These are phyloP conservation scores for Herpetomonas samuelpessoai DNA, from an alignment of 208 protist species.

Conservation along the genomic window DNA sequence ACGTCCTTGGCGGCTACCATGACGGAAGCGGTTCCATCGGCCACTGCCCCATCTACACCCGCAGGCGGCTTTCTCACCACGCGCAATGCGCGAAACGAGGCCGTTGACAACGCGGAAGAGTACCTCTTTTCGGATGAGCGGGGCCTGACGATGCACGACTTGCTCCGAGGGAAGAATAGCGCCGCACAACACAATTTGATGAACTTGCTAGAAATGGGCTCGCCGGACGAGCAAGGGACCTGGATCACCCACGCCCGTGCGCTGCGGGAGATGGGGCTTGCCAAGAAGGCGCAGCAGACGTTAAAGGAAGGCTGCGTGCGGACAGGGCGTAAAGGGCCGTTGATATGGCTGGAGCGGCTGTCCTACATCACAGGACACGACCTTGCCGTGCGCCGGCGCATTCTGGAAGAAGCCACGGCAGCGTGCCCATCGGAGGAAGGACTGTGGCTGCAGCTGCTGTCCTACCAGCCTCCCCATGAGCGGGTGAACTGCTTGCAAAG, in stretches of 20 bases:
- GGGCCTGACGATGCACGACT: conserved; percentile 63
- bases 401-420: conserved; percentile 68
- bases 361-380: conserved; percentile 27
- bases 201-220: conserved; percentile 72
- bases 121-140: conserved; percentile 73
- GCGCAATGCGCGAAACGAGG: conserved; percentile 66
- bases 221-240: conserved; percentile 72
- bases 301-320: conserved; percentile 65
- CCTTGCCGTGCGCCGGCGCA: conserved; percentile 32
- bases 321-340: conserved; percentile 54
- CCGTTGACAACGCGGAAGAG: conserved; percentile 58
- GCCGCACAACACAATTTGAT: conserved; percentile 42
- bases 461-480: conserved; percentile 42
- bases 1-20: not conserved
- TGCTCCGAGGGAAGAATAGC: conserved; percentile 36
- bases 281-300: conserved; percentile 51
- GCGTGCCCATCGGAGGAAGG: conserved; percentile 52
- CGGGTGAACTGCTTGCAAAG: conserved; percentile 54
- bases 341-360: conserved; percentile 80
- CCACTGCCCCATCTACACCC: not conserved
- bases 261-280: conserved; percentile 68
- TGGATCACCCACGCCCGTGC: conserved; percentile 81
- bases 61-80: conserved; percentile 18
- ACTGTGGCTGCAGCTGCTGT: conserved; percentile 67
- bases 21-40: not conserved